Percentiles rank a stretch among this genome's conserved stretches.
phyloP scores from a whole-genome alignment of 169 alveolate species.

The Cystoisospora suis region DNA sequence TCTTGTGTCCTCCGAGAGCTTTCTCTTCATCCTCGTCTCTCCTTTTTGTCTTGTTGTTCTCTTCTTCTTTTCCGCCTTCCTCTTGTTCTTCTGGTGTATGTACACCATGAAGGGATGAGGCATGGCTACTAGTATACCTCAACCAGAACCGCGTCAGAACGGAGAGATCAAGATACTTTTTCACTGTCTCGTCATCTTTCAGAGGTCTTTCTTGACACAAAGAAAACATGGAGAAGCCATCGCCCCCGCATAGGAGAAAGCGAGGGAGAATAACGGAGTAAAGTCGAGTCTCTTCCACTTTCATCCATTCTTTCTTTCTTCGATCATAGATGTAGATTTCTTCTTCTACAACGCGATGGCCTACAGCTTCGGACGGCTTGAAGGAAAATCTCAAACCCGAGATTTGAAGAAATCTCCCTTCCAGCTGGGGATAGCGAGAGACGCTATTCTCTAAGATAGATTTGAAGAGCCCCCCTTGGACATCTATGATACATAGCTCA shows the following conservation, averaged over 20 bases:
- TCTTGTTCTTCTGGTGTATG: no score
- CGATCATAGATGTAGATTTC: background rate
- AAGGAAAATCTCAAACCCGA: constrained; percentile 69
- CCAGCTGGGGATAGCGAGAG: constrained; percentile 78
- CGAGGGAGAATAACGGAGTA: background rate
- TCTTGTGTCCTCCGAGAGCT: background rate
- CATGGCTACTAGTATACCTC: no score
- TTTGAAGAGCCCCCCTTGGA: constrained; percentile 69
- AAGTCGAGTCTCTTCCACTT: background rate
- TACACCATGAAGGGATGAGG: no score
- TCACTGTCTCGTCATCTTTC: no score
- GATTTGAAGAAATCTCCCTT: constrained; percentile 82
- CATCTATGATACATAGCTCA: constrained; percentile 65
- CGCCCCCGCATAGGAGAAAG: constrained; percentile 12
- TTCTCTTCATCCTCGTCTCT: background rate
- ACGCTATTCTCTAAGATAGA: constrained; percentile 75
- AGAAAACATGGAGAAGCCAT: background rate
- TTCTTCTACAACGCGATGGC: background rate
- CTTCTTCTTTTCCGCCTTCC: no score
- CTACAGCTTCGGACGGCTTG: background rate
- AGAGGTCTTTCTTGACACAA: no score
- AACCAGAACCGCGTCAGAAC: constrained; percentile 9
- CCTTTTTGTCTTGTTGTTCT: background rate
- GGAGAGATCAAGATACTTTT: no score
- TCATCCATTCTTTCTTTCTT: background rate